These are phyloP conservation scores for Apiotrichum laibachii DNA, from an alignment of 1,284 basidiomycete genomes.

Conservation along the genomic window DNA sequence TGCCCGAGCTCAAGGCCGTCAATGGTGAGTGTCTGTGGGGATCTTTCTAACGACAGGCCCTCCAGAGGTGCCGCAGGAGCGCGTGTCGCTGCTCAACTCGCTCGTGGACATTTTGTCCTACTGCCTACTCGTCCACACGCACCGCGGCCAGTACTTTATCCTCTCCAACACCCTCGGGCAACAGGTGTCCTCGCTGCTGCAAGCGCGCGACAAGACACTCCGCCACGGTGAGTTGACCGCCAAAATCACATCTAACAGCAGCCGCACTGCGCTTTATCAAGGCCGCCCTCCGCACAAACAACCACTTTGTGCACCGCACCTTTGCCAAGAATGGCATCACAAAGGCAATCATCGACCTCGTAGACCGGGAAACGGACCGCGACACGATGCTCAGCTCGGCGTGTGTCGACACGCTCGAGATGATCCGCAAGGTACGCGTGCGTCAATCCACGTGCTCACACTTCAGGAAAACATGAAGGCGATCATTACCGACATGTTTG, in stretches of 20 bases:
- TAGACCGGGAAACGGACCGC: slow-evolving; percentile 71
- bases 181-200: slow-evolving; percentile 74
- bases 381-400: slow-evolving; percentile 93
- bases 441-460: slow-evolving; percentile 7
- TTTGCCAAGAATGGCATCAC: slow-evolving; percentile 82
- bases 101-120: slow-evolving; percentile 87
- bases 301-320: slow-evolving; percentile 79
- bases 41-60: background rate
- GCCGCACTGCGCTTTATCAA: slow-evolving; percentile 90
- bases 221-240: slow-evolving; percentile 64
- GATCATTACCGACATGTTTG: slow-evolving; percentile 80
- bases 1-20: slow-evolving; percentile 59
- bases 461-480: slow-evolving; percentile 80
- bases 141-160: slow-evolving; percentile 86
- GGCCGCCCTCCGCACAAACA: slow-evolving; percentile 76
- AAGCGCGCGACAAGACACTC: slow-evolving; percentile 83
- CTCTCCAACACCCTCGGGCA: slow-evolving; percentile 71
- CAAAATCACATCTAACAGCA: slow-evolving; percentile 5
- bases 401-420: slow-evolving; percentile 92
- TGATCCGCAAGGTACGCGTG: slow-evolving; percentile 69
- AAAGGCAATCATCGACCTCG: slow-evolving; percentile 76
- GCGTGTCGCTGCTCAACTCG: slow-evolving; percentile 70
- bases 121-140: slow-evolving; percentile 81
- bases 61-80: background rate
- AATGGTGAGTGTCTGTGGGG: background rate